Base-by-base conservation (phyloP, 1,284 basidiomycete genomes). In the Trichosporon faecale region DNA sequence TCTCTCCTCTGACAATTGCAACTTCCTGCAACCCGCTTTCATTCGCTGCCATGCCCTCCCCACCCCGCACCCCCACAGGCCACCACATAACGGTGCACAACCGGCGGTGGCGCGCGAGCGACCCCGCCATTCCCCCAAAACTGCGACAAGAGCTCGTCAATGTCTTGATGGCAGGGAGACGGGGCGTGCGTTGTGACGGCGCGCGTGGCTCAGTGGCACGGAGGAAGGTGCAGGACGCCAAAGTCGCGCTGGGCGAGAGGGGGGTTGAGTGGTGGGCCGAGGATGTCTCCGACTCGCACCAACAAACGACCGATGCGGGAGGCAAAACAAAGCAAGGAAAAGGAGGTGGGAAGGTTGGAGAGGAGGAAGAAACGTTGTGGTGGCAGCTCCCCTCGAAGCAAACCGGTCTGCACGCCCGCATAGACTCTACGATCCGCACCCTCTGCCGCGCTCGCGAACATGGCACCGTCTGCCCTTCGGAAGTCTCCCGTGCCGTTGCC, bases 101-200 rank as follows among this genome's bases (percentile, higher is more conserved):
- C 40, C 64, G 64, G 37, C 37, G 37, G 6, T 65, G 64, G 64
- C 64, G 64, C 21, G 64, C 64, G 8, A 49, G 35, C 6, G 64
- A 65, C 27, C 64, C 64, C 14, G 40, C 21, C 21, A 46, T 65
- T 11, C 35, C 35, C 8, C 12, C 25, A 2, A 65, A 65, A n/a
- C 64, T 65, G 14, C 23, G 44, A 3, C 64, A 65, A 18, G 64
- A 65, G 44, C 64, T 65, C 9, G 64, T 65, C 23, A 46, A 65
- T 14, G 40, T 14, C 8, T 27, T 65, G 4, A 65, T 65, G 64
- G 64, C 27, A 8, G 64, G 33, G 12, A 44, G 64, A 25, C 40
- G 64, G 25, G 44, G 40, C 3, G 64, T 65, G 40, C 23, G 29
- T 2, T 27, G 29, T 6, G 27, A 29, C 7, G 16, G 29, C 14